phyloP scores from a whole-genome alignment of 805 yeast genomes.

The Saccharomycopsis capsularis region DNA sequence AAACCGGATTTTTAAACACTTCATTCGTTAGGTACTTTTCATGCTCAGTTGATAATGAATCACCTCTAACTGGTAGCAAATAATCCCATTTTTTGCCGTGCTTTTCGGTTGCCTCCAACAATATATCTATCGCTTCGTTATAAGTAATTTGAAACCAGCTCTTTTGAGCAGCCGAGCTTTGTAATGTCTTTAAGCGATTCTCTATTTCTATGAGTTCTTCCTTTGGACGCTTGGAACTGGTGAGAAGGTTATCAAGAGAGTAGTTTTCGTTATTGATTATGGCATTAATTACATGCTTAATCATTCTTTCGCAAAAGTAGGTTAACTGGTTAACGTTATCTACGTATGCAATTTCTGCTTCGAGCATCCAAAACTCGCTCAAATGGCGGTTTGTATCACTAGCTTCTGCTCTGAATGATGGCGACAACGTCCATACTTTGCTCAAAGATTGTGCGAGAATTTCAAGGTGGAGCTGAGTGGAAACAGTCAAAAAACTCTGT shows the following conservation, averaged over 20 bases:
- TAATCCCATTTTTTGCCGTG: conserved; percentile 37
- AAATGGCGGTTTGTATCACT: conserved; percentile 89
- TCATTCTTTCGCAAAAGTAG: conserved; percentile 60
- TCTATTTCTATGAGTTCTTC: conserved; percentile 33
- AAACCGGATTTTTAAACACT: conserved; percentile 61
- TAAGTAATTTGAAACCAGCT: conserved; percentile 45
- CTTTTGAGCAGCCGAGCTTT: conserved; percentile 63
- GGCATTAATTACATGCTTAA: conserved; percentile 40
- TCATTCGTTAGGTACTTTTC: conserved; percentile 84
- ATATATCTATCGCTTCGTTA: conserved; percentile 58
- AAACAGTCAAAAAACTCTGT: conserved; percentile 72
- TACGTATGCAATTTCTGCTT: conserved; percentile 76
- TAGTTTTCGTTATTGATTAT: conserved; percentile 27
- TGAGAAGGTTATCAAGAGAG: conserved; percentile 22
- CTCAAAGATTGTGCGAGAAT: conserved; percentile 65
- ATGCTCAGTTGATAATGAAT: conserved; percentile 70
- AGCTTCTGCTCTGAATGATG: conserved; percentile 90
- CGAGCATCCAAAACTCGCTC: conserved; percentile 97
- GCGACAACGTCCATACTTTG: conserved; percentile 82
- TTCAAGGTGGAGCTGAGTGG: conserved; percentile 88
- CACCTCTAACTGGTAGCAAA: conserved; percentile 57
- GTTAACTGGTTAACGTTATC: conserved; percentile 54
- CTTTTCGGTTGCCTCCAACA: conserved; percentile 31
- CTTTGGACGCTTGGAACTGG: conserved; percentile 32
- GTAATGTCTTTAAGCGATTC: conserved; percentile 56